Base-by-base conservation (phyloP, 176 grass and related monocot genomes). In the Metroxylon sagu region DNA sequence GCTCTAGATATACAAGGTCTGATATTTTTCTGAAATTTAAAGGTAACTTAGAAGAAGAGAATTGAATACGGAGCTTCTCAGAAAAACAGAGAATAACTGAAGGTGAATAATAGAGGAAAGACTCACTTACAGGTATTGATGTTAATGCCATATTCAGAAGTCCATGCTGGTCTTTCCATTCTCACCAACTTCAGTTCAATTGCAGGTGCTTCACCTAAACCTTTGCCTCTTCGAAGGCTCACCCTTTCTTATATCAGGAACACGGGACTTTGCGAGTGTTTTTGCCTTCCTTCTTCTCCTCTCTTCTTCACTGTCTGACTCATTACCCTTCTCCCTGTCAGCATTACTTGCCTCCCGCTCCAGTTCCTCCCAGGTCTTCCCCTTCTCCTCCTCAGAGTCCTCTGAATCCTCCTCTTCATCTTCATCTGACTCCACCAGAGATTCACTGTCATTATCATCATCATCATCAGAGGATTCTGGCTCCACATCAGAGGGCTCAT, bases 351-450 rank as follows among this genome's bases (percentile, higher is more conserved):
- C 90, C 68, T 95, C 90, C 2, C 80, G 77, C 57, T 95, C 86
- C 25, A 90, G 67, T 71, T 95, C 86, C 57, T 95, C 91, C 86
- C 91, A 85, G 5, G 83, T 90, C 80, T 95, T 95, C 14, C 86
- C 86, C 66, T 95, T 95, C 75, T 95, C 86, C 75, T 95, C 86
- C 80, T 95, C 90, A 0, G 85, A 90, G 35, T 90, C 86, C n/a
- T 71, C 86, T 18, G 82, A 89, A 57, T 84, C 86, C 4, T 81
- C 83, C 31, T 81, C 83, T 7, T 52, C 72, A 26, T 71, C 80
- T 2, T 78, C 88, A 48, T 93, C 88, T 4, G 79, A 83, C 55
- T 84, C 80, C 54, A 83, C 83, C 39, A 87, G 27, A 14, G 89
- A 90, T 49, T 59, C 86, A 0, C 79, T 77, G 6, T 76, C 82